Evolutionary conservation across 257 asterid genomes (phyloP).

Genomic region (Phtheirospermum japonicum): DNA sequence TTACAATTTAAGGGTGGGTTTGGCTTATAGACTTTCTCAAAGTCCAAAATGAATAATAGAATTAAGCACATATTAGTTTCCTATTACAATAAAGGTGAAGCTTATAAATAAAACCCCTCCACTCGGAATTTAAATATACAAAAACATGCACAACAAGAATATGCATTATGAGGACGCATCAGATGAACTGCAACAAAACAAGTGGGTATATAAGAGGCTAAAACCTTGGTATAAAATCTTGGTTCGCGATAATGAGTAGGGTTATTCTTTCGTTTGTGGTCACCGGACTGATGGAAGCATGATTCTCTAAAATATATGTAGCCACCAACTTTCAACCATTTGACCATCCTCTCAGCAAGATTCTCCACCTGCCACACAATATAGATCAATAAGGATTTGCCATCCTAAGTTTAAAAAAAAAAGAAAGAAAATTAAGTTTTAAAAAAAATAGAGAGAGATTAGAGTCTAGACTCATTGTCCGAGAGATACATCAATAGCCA

Average conservation of each 20-base stretch:
- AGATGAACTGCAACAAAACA: not conserved
- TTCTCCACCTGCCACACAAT: constrained; percentile 57
- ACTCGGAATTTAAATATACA: too few relatives aligned
- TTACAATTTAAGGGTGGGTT: not conserved
- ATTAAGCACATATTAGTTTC: too few relatives aligned
- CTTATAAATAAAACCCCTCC: too few relatives aligned
- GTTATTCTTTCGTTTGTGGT: constrained; percentile 75
- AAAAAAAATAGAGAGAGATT: not conserved
- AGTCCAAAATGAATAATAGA: too few relatives aligned
- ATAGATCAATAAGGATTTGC: not conserved
- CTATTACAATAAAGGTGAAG: too few relatives aligned
- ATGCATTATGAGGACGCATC: not conserved
- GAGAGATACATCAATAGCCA: constrained; percentile 99
- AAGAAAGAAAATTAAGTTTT: not conserved
- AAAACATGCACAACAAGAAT: too few relatives aligned
- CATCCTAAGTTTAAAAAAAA: too few relatives aligned
- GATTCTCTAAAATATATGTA: constrained; percentile 89
- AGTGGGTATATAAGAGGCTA: constrained; percentile 14
- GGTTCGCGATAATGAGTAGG: constrained; percentile 98
- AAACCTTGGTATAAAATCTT: constrained; percentile 87
- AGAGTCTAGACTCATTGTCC: constrained; percentile 63
- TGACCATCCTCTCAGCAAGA: constrained; percentile 69
- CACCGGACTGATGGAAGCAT: constrained; percentile 96
- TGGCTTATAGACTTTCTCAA: too few relatives aligned
- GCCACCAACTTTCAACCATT: constrained; percentile 94